phyloP scores from a whole-genome alignment of 805 yeast genomes.

The Grigorovia humatica region DNA sequence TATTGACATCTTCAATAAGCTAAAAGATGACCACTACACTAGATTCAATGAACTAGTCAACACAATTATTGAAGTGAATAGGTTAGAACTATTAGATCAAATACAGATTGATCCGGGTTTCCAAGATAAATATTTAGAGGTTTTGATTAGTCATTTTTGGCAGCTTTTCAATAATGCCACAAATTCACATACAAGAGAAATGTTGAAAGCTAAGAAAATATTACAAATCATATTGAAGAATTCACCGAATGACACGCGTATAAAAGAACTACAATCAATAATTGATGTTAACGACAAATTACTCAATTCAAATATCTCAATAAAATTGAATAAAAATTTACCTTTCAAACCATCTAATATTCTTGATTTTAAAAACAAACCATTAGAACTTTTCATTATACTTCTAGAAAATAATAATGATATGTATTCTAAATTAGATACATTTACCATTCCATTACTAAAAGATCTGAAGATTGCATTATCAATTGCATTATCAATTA shows the following conservation, averaged over 20 bases:
- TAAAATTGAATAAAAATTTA: conserved; percentile 26
- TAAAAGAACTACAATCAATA: conserved; percentile 11
- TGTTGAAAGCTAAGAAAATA: conserved; percentile 29
- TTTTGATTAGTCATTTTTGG: conserved; percentile 30
- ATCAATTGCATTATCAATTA: conserved; percentile 25
- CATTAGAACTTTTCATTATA: conserved; percentile 31
- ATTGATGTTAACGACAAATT: conserved; percentile 24
- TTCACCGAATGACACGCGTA: conserved; percentile 6
- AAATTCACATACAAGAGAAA: conserved; percentile 30
- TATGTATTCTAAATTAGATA: conserved; percentile 37
- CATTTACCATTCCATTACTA: conserved; percentile 31
- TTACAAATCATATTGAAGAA: conserved; percentile 12
- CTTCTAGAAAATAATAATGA: conserved; percentile 45
- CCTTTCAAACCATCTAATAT: conserved; percentile 34
- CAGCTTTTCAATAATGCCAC: conserved; percentile 34
- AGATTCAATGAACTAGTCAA: neutral
- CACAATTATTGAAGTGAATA: neutral
- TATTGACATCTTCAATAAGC: conserved; percentile 2
- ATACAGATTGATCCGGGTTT: conserved; percentile 5
- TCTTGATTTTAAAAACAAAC: conserved; percentile 23
- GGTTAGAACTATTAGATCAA: conserved; percentile 9
- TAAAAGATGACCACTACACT: neutral
- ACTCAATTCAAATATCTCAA: conserved; percentile 16
- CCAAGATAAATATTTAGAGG: conserved; percentile 6
- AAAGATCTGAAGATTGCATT: conserved; percentile 35